These are phyloP conservation scores for Maudiozyma saulgeensis DNA, from an alignment of 805 yeast genomes.

Conservation along the genomic window DNA sequence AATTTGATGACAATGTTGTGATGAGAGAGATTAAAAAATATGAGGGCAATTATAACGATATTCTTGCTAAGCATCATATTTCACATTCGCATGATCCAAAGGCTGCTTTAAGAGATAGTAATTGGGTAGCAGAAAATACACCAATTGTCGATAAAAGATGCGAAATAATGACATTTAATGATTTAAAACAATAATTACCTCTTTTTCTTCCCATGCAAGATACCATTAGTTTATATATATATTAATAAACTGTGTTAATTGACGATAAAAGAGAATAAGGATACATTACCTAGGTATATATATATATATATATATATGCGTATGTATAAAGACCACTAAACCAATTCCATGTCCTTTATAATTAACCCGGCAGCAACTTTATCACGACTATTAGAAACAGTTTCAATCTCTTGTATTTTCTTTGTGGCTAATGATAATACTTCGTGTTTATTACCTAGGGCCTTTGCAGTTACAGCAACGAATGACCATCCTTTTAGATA, in stretches of 20 bases:
- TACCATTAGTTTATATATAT: slow-evolving; percentile 1
- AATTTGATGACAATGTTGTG: slow-evolving; percentile 43
- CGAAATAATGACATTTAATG: slow-evolving; percentile 20
- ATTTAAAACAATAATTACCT: no score
- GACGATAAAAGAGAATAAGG: neutral
- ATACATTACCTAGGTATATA: neutral
- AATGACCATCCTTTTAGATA: slow-evolving; percentile 73
- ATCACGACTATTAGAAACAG: slow-evolving; percentile 26
- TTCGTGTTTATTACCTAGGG: slow-evolving; percentile 20
- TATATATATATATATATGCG: neutral
- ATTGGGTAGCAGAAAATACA: slow-evolving; percentile 69
- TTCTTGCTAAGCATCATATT: slow-evolving; percentile 39
- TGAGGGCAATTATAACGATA: slow-evolving; percentile 44
- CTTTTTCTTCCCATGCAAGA: no score
- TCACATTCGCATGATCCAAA: slow-evolving; percentile 60
- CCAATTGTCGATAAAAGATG: slow-evolving; percentile 36
- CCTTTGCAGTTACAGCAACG: slow-evolving; percentile 33
- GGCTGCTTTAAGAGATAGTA: slow-evolving; percentile 63
- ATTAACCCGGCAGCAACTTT: slow-evolving; percentile 31
- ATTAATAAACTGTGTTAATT: neutral
- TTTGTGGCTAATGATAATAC: slow-evolving; percentile 31
- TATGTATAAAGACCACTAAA: neutral
- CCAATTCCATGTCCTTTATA: slow-evolving; percentile 1
- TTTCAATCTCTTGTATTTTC: slow-evolving; percentile 31
- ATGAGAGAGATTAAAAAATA: slow-evolving; percentile 71